Conservation (phyloP, 192 early-diverging fungal species). For the Linnemannia zychae region DNA sequence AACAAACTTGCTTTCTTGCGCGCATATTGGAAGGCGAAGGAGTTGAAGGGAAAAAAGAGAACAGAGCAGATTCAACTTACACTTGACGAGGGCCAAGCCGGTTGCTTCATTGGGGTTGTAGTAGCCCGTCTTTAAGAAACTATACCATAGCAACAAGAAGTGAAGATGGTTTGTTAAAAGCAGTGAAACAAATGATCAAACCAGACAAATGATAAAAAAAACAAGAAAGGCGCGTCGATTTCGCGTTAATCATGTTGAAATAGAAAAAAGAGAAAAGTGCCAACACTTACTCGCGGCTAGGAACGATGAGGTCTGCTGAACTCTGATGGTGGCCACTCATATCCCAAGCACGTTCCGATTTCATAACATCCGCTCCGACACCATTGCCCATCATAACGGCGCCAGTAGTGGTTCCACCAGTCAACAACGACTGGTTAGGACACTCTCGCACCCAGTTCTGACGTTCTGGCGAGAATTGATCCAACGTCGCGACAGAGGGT, state of each 20-base stretch:
- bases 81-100: conserved; percentile 41
- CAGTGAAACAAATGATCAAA: neutral
- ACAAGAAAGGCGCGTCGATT: neutral
- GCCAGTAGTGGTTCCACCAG: neutral
- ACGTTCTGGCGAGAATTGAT: conserved; percentile 47
- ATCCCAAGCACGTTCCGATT: conserved; percentile 33
- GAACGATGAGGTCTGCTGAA: neutral
- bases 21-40: neutral
- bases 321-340: neutral
- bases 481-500: conserved; percentile 27
- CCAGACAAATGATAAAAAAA: neutral
- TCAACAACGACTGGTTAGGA: neutral
- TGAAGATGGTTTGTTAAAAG: neutral
- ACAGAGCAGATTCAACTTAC: conserved; percentile 15
- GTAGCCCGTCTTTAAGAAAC: conserved; percentile 32
- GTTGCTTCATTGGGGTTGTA: conserved; percentile 47
- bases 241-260: neutral
- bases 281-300: neutral
- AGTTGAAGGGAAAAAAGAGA: neutral
- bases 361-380: neutral
- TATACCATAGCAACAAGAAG: neutral
- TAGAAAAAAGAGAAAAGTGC: neutral
- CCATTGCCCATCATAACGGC: too few relatives aligned
- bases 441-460: conserved; percentile 35
- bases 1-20: neutral